Evolutionary conservation across 164 flowering plant genomes (phyloP).

Genomic region (Amborella trichopoda): DNA sequence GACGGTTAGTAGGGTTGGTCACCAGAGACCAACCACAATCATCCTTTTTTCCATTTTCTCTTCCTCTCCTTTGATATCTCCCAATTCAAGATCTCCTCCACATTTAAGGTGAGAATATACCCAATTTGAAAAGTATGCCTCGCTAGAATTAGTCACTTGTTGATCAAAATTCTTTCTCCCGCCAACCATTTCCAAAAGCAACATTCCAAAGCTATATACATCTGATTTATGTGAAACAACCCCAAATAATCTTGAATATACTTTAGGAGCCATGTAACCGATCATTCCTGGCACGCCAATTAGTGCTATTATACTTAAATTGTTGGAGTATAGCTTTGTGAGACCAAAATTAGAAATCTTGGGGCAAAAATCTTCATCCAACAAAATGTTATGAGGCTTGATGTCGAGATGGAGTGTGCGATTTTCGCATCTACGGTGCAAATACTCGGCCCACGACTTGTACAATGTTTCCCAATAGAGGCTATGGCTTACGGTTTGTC

Average conservation of each 20-base stretch:
- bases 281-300: constrained; percentile 1
- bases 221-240: constrained; percentile 7
- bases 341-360: constrained; percentile 7
- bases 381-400: constrained; percentile 8
- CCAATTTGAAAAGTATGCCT: constrained; percentile 3
- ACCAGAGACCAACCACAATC: background rate
- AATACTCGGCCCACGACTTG: background rate
- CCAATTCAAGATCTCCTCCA: background rate
- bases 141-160: constrained; percentile 1
- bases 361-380: constrained; percentile 3
- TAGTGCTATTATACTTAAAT: background rate
- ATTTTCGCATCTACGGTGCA: constrained; percentile 3
- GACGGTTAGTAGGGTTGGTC: no score
- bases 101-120: background rate
- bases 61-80: background rate
- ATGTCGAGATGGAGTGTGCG: constrained; percentile 8
- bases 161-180: background rate
- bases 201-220: constrained; percentile 8
- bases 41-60: constrained; percentile 1
- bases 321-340: background rate
- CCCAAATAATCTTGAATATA: constrained; percentile 2
- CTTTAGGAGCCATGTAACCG: constrained; percentile 8
- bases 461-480: background rate
- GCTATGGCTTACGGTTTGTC: background rate
- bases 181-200: constrained; percentile 1